Percentiles rank a stretch among this genome's conserved stretches.
Evolutionary conservation across 2,329 filamentous ascomycete genomes (phyloP).

Genomic region (Apiospora koreana): DNA sequence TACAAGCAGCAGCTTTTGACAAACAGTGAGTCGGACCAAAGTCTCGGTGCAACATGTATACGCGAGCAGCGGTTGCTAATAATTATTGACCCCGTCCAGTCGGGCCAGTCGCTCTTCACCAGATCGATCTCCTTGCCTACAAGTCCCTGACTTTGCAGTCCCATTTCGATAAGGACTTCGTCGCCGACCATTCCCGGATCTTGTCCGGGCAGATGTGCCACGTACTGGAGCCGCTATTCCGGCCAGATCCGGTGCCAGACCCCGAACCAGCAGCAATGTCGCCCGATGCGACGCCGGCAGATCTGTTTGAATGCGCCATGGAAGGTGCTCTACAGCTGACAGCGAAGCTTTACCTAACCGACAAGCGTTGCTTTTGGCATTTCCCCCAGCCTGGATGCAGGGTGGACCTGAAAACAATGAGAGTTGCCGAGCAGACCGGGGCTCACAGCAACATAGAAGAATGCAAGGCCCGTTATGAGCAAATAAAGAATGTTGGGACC

Average conservation of each 20-base stretch:
- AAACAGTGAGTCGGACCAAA: too few relatives aligned
- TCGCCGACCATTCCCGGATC: neutral
- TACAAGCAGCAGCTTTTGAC: too few relatives aligned
- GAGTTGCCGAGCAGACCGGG: neutral
- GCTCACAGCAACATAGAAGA: too few relatives aligned
- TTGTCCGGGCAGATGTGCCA: neutral
- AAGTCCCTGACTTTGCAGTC: neutral
- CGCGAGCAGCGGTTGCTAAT: too few relatives aligned
- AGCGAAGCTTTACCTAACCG: neutral
- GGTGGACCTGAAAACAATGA: neutral
- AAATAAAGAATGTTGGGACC: too few relatives aligned
- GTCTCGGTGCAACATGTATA: too few relatives aligned
- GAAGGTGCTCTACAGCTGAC: neutral
- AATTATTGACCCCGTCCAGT: too few relatives aligned
- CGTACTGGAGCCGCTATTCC: neutral
- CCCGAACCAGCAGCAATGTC: neutral
- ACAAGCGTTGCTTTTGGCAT: neutral
- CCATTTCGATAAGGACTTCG: neutral
- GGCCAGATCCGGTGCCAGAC: neutral
- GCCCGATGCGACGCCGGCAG: neutral
- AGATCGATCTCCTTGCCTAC: neutral
- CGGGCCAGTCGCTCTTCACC: neutral
- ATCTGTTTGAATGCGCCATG: neutral
- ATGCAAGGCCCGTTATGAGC: too few relatives aligned
- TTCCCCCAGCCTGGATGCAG: neutral